Evolutionary conservation across 2,329 filamentous ascomycete genomes (phyloP).

Genomic region (Xylariaceae sp.): DNA sequence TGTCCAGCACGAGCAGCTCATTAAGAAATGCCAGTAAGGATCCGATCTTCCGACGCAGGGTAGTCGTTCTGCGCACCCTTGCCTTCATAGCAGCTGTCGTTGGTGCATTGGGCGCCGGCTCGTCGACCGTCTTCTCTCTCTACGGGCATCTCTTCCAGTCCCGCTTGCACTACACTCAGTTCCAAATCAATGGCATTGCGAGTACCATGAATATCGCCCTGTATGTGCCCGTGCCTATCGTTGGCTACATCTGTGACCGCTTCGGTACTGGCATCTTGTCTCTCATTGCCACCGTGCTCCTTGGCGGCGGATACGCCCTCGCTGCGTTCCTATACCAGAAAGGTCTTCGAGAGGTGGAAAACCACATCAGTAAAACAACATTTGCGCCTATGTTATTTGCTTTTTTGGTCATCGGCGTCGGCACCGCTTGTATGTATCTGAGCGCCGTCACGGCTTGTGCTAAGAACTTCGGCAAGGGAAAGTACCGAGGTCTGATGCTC

Average conservation of each 20-base stretch:
- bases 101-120: constrained; percentile 73
- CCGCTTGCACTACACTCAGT: constrained; percentile 79
- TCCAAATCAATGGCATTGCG: constrained; percentile 83
- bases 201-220: constrained; percentile 82
- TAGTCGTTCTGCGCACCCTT: constrained; percentile 35
- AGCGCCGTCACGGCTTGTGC: constrained; percentile 89
- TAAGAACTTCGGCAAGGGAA: constrained; percentile 93
- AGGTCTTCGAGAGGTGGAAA: constrained; percentile 33
- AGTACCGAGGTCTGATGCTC: constrained; percentile 81
- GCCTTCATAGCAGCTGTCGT: constrained; percentile 52
- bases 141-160: constrained; percentile 89
- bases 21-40: constrained; percentile 26
- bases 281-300: constrained; percentile 64
- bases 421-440: constrained; percentile 84
- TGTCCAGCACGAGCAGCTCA: constrained; percentile 26
- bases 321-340: constrained; percentile 71
- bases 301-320: constrained; percentile 74
- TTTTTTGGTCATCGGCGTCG: constrained; percentile 77
- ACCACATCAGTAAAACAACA: constrained; percentile 50
- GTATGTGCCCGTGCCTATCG: constrained; percentile 85
- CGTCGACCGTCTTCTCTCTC: constrained; percentile 87
- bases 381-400: constrained; percentile 79
- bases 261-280: constrained; percentile 74
- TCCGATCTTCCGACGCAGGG: constrained; percentile 23
- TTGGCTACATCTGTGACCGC: constrained; percentile 89